Conservation (phyloP, 345 rosid genomes). For the Rhizophora mangle region DNA sequence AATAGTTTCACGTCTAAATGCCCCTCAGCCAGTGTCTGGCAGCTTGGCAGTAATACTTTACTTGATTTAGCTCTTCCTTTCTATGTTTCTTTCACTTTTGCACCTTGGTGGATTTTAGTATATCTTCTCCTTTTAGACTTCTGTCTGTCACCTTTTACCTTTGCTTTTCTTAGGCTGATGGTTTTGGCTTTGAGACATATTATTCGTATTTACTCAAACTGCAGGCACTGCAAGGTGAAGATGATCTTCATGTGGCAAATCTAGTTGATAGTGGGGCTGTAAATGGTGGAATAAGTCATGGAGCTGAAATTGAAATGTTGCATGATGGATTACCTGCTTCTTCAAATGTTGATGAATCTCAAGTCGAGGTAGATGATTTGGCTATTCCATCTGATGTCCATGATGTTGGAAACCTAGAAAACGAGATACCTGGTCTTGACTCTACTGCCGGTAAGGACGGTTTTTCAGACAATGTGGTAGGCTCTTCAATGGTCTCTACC, state of each 20-base stretch:
- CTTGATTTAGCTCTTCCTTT: background rate
- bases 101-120: background rate
- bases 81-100: background rate
- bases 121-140: background rate
- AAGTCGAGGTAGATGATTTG: slow-evolving; percentile 31
- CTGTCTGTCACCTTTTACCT: slow-evolving; percentile 9
- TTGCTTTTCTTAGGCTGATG: background rate
- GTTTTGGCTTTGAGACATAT: slow-evolving; percentile 2
- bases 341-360: slow-evolving; percentile 40
- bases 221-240: slow-evolving; percentile 43
- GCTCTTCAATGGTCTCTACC: slow-evolving; percentile 52
- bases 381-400: slow-evolving; percentile 40
- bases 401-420: slow-evolving; percentile 45
- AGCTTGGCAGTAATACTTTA: slow-evolving; percentile 33
- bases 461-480: slow-evolving; percentile 49
- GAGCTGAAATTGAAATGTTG: slow-evolving; percentile 42
- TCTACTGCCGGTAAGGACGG: slow-evolving; percentile 56
- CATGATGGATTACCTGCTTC: slow-evolving; percentile 43
- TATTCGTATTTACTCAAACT: slow-evolving; percentile 23
- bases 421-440: slow-evolving; percentile 80
- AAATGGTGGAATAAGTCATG: slow-evolving; percentile 33
- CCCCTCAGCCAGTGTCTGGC: slow-evolving; percentile 33
- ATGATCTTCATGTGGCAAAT: slow-evolving; percentile 36
- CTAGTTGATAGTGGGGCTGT: slow-evolving; percentile 26
- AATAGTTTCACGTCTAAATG: slow-evolving; percentile 51